Evolutionary conservation across 805 yeast species (phyloP).

Genomic region (Candida coleopterorum): DNA sequence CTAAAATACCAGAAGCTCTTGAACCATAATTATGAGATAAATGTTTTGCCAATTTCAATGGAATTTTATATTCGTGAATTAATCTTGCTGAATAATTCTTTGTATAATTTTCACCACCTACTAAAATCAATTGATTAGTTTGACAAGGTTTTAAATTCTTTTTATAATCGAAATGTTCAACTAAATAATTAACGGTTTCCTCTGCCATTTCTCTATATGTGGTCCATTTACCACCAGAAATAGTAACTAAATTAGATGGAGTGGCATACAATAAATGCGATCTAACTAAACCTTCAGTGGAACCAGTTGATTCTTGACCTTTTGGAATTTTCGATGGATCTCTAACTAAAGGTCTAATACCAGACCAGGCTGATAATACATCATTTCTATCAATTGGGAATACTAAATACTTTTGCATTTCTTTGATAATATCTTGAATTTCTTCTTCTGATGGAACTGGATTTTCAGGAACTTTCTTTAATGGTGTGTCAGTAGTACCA

Average conservation of each 20-base stretch:
- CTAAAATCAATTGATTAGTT: slow-evolving; percentile 52
- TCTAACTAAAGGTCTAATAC: slow-evolving; percentile 90
- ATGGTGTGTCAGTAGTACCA: slow-evolving; percentile 93
- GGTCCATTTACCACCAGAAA: slow-evolving; percentile 98
- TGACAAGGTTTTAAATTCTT: slow-evolving; percentile 40
- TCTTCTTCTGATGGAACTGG: slow-evolving; percentile 88
- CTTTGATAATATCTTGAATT: slow-evolving; percentile 79
- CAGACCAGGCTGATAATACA: slow-evolving; percentile 94
- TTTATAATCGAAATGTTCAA: slow-evolving; percentile 42
- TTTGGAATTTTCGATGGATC: slow-evolving; percentile 59
- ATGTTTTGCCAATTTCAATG: slow-evolving; percentile 73
- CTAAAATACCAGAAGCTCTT: slow-evolving; percentile 73
- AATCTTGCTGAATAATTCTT: slow-evolving; percentile 70
- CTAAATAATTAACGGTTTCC: slow-evolving; percentile 77
- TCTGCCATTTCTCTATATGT: slow-evolving; percentile 97
- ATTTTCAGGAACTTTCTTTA: slow-evolving; percentile 61
- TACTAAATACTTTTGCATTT: slow-evolving; percentile 83
- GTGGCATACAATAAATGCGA: slow-evolving; percentile 76
- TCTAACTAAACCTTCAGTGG: slow-evolving; percentile 88
- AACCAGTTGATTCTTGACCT: slow-evolving; percentile 37
- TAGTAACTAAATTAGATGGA: slow-evolving; percentile 69
- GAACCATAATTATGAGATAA: slow-evolving; percentile 86
- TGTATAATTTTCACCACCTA: slow-evolving; percentile 81
- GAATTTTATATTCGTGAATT: slow-evolving; percentile 71
- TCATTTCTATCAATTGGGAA: slow-evolving; percentile 87